Percentiles rank a stretch among this genome's conserved stretches.
Evolutionary conservation across 2,329 filamentous ascomycete species (phyloP).

Genomic region (Epichloe uncinata): DNA sequence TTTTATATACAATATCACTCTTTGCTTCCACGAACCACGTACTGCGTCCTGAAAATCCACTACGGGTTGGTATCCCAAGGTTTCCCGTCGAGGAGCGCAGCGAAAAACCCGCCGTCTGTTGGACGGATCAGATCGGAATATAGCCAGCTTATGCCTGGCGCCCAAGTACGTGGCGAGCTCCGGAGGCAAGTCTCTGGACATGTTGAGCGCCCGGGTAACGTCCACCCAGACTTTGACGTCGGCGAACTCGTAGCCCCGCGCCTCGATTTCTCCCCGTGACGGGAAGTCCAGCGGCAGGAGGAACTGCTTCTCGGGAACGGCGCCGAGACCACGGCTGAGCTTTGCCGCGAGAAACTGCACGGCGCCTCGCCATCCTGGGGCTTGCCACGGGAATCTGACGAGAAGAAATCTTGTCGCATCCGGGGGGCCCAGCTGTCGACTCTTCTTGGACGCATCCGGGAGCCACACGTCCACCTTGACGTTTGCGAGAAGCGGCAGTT

Average conservation of each 20-base stretch:
- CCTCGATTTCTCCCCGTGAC: slow-evolving; percentile 39
- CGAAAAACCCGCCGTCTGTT: slow-evolving; percentile 44
- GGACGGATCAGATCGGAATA: slow-evolving; percentile 54
- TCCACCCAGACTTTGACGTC: slow-evolving; percentile 55
- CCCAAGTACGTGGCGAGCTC: slow-evolving; percentile 55
- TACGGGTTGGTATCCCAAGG: slow-evolving; percentile 49
- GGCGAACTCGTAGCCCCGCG: slow-evolving; percentile 44
- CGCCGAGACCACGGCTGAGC: slow-evolving; percentile 33
- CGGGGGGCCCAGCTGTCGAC: slow-evolving; percentile 36
- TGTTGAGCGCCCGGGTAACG: slow-evolving; percentile 38
- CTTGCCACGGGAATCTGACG: slow-evolving; percentile 50
- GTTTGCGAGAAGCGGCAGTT: slow-evolving; percentile 57
- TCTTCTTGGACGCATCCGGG: slow-evolving; percentile 45
- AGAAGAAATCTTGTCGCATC: slow-evolving; percentile 45
- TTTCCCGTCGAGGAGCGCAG: slow-evolving; percentile 43
- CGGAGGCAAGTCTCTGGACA: slow-evolving; percentile 43
- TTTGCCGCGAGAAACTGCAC: slow-evolving; percentile 35
- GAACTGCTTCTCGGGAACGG: slow-evolving; percentile 48
- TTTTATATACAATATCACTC: background rate
- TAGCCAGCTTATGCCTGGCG: slow-evolving; percentile 47
- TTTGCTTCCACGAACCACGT: slow-evolving; percentile 17
- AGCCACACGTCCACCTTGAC: slow-evolving; percentile 57
- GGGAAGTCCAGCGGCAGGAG: slow-evolving; percentile 53
- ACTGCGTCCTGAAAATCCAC: slow-evolving; percentile 60
- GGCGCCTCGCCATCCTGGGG: slow-evolving; percentile 33